Percentiles rank a stretch among this genome's conserved stretches.
These are phyloP conservation scores for Suillus brevipes DNA, from an alignment of 768 basidiomycete genomes.

Conservation along the genomic window DNA sequence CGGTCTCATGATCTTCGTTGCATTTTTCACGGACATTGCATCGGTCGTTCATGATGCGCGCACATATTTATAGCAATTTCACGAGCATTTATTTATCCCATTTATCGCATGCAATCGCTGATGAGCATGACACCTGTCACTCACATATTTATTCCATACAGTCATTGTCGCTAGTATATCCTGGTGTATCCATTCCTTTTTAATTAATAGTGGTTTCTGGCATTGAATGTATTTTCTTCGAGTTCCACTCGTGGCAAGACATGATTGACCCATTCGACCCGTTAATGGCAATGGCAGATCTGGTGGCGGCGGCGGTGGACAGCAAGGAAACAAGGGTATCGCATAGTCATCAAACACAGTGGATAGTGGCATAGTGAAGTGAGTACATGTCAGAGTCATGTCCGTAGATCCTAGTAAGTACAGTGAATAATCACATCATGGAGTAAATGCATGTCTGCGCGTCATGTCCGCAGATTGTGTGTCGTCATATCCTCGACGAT, in stretches of 20 bases:
- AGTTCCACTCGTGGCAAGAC: neutral
- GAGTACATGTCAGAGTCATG: constrained; percentile 19
- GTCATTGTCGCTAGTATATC: neutral
- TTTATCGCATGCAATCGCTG: constrained; percentile 14
- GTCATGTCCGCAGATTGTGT: constrained; percentile 28
- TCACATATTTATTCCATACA: constrained; percentile 4
- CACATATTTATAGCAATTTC: neutral
- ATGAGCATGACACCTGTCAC: neutral
- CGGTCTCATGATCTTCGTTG: constrained; percentile 5
- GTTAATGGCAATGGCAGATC: neutral
- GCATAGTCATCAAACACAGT: neutral
- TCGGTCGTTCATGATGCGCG: constrained; percentile 8
- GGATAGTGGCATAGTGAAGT: constrained; percentile 1
- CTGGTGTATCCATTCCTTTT: neutral
- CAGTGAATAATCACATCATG: neutral
- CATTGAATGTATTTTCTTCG: neutral
- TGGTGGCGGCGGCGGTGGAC: neutral
- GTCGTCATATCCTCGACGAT: constrained; percentile 32
- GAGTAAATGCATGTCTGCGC: constrained; percentile 14
- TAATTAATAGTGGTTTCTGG: constrained; percentile 2
- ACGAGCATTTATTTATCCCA: constrained; percentile 17
- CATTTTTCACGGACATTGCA: constrained; percentile 17
- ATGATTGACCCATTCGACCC: neutral
- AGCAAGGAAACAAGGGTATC: neutral
- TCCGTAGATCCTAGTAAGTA: constrained; percentile 22